phyloP scores from a whole-genome alignment of 768 basidiomycete genomes.

The Trichaptum fuscoviolaceum region DNA sequence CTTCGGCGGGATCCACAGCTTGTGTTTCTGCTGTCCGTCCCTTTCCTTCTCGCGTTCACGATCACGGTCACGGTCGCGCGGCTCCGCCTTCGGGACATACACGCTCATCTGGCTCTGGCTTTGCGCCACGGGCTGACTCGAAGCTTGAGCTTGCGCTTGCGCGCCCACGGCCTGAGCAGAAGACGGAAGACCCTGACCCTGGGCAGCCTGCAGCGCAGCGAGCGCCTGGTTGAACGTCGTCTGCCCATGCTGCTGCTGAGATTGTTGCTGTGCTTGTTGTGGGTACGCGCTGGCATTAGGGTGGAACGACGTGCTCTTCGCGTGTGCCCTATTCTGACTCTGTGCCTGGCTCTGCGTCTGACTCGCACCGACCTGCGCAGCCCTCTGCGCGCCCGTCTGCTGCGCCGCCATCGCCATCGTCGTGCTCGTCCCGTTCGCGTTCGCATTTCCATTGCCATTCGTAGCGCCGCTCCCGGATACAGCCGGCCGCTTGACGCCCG shows the following conservation, averaged over 20 bases:
- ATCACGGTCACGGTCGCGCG: neutral
- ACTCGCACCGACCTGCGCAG: too few relatives aligned
- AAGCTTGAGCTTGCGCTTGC: neutral
- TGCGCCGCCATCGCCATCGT: neutral
- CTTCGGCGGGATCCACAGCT: slow-evolving; percentile 3
- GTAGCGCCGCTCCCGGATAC: too few relatives aligned
- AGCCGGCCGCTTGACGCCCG: too few relatives aligned
- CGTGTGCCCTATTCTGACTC: neutral
- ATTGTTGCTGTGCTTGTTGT: too few relatives aligned
- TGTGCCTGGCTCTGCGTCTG: neutral
- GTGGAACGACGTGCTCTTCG: slow-evolving; percentile 1
- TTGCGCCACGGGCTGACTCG: neutral
- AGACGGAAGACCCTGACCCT: neutral
- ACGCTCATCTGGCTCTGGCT: neutral
- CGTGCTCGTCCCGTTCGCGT: neutral
- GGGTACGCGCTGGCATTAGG: too few relatives aligned
- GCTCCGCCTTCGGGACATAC: neutral
- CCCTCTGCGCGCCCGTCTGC: too few relatives aligned
- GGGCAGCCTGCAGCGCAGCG: too few relatives aligned
- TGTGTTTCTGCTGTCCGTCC: neutral
- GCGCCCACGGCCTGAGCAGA: too few relatives aligned
- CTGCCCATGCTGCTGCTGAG: too few relatives aligned
- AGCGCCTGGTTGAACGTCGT: too few relatives aligned
- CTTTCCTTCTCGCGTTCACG: neutral
- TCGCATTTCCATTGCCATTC: neutral